phyloP scores from a whole-genome alignment of 1,284 basidiomycete genomes.

The Cryptococcus depauperatus region DNA sequence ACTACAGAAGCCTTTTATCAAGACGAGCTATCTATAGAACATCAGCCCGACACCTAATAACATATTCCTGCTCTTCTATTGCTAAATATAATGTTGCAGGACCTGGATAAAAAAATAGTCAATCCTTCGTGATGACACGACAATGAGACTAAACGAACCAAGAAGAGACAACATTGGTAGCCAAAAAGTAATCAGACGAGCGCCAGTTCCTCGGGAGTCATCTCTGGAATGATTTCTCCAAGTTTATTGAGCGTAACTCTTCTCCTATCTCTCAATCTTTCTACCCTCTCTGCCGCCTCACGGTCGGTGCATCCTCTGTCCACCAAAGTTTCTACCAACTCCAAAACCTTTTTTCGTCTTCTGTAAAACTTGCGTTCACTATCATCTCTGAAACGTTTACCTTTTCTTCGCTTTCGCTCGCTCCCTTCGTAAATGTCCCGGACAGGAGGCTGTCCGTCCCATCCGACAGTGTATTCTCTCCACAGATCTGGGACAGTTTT shows the following conservation, averaged over 20 bases:
- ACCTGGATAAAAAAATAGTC: no score
- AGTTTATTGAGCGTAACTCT: not conserved
- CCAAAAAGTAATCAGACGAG: no score
- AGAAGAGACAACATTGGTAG: no score
- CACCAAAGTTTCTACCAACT: constrained; percentile 1
- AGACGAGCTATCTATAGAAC: no score
- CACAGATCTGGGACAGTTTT: constrained; percentile 2
- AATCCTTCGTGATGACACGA: no score
- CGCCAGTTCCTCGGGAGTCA: not conserved
- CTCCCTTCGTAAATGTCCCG: not conserved
- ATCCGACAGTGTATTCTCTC: constrained; percentile 2
- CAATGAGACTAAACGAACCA: no score
- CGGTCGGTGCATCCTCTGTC: not conserved
- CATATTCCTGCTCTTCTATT: no score
- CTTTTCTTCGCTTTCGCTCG: not conserved
- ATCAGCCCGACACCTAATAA: no score
- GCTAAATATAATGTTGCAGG: no score
- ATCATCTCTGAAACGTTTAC: constrained; percentile 1
- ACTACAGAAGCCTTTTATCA: no score
- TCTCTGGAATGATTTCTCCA: not conserved
- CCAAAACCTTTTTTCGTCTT: not conserved
- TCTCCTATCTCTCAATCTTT: not conserved
- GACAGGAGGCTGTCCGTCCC: constrained; percentile 1
- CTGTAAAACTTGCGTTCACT: not conserved
- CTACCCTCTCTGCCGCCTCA: not conserved